Conservation (phyloP, 192 early-diverging fungal genomes). For the Rhizoclosmatium globosum region DNA sequence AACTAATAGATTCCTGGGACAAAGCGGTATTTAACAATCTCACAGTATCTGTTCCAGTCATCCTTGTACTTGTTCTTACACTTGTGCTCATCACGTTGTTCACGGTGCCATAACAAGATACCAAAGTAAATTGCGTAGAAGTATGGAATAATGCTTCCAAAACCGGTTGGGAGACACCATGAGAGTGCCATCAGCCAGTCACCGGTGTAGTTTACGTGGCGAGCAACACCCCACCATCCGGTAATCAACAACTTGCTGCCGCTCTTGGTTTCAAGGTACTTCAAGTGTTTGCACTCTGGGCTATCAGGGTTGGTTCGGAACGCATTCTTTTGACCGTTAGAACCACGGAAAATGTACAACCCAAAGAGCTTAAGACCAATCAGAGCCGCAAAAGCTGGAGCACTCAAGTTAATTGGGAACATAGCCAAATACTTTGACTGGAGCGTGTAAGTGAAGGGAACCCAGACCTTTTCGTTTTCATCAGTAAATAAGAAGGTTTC, state of each 20-base stretch:
- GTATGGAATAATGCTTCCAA: conserved; percentile 83
- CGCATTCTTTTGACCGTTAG: conserved; percentile 91
- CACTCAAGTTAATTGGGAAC: conserved; percentile 67
- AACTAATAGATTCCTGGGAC: conserved; percentile 67
- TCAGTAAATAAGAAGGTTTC: conserved; percentile 41
- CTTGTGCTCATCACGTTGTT: conserved; percentile 86
- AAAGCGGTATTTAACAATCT: conserved; percentile 82
- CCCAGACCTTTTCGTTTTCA: conserved; percentile 84
- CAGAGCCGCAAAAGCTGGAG: conserved; percentile 44
- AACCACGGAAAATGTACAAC: conserved; percentile 85
- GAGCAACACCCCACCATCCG: conserved; percentile 96
- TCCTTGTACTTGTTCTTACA: conserved; percentile 92
- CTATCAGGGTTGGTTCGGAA: conserved; percentile 72
- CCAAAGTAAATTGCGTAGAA: conserved; percentile 95
- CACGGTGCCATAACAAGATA: conserved; percentile 89
- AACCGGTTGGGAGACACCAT: conserved; percentile 90
- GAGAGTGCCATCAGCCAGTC: conserved; percentile 94
- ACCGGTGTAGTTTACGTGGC: conserved; percentile 94
- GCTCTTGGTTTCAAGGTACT: conserved; percentile 84
- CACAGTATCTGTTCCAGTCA: conserved; percentile 91
- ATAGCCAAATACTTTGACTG: conserved; percentile 88
- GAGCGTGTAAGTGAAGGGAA: conserved; percentile 88
- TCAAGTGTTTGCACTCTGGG: conserved; percentile 65
- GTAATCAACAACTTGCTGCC: conserved; percentile 83
- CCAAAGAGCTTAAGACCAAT: conserved; percentile 69